phyloP scores from a whole-genome alignment of 2,329 filamentous ascomycete genomes.

The Fusarium sp. region DNA sequence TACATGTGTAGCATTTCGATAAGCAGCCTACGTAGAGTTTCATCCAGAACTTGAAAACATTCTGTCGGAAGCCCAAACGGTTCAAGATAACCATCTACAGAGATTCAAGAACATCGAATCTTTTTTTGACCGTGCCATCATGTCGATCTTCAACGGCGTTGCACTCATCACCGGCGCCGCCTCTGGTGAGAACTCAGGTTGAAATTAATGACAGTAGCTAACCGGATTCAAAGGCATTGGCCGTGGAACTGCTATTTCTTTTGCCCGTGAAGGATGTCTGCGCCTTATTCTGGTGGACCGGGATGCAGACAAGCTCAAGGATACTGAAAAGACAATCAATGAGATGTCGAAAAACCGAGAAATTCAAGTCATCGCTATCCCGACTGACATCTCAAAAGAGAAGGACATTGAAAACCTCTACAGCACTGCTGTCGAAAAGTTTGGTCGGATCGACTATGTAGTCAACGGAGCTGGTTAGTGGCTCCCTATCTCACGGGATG shows the following conservation, averaged over 20 bases:
- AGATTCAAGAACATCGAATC: neutral
- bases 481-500: rapidly evolving
- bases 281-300: constrained; percentile 9
- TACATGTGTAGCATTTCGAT: neutral
- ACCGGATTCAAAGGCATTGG: constrained; percentile 13
- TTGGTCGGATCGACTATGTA: constrained; percentile 21
- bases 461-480: constrained; percentile 25
- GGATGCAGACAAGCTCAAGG: constrained; percentile 2
- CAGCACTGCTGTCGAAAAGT: neutral
- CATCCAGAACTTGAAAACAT: neutral
- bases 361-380: constrained; percentile 3
- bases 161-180: constrained; percentile 30
- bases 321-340: constrained; percentile 3
- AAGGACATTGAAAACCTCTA: constrained; percentile 12
- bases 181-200: constrained; percentile 3
- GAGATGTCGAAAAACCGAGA: neutral
- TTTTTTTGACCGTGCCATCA: neutral
- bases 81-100: neutral
- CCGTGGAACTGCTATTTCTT: constrained; percentile 10
- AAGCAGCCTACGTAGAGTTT: too few species aligned
- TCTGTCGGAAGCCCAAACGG: neutral
- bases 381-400: constrained; percentile 28
- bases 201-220: neutral
- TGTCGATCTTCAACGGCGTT: constrained; percentile 27
- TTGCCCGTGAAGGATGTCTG: constrained; percentile 12